Evolutionary conservation across 1,139 yeast genomes (phyloP).

Genomic region (Debaryomyces robertsiae): DNA sequence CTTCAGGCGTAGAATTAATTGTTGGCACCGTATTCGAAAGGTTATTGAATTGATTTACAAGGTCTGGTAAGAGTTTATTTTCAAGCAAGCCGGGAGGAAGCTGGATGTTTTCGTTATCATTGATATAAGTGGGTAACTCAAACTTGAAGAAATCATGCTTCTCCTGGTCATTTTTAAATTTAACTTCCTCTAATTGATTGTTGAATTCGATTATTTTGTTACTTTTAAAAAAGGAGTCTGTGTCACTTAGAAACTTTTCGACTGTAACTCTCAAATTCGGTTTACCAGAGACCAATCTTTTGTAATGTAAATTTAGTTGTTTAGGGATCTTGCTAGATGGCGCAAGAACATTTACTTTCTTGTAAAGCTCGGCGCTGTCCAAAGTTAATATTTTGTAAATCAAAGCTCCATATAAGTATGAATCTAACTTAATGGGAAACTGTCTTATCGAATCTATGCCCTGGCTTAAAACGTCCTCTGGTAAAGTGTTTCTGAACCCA

Average conservation of each 20-base stretch:
- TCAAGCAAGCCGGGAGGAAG: constrained; percentile 66
- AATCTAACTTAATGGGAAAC: constrained; percentile 55
- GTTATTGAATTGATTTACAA: constrained; percentile 41
- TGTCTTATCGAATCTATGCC: constrained; percentile 48
- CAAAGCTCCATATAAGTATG: constrained; percentile 63
- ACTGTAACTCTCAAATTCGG: constrained; percentile 48
- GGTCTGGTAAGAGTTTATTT: constrained; percentile 67
- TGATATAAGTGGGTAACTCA: constrained; percentile 37
- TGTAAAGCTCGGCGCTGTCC: constrained; percentile 14
- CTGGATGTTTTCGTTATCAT: constrained; percentile 21
- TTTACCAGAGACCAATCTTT: constrained; percentile 27
- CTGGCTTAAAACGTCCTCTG: constrained; percentile 44
- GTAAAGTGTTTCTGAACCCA: constrained; percentile 31
- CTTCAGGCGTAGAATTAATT: constrained; percentile 31
- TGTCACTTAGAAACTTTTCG: constrained; percentile 52
- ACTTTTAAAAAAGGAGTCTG: constrained; percentile 42
- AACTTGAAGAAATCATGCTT: constrained; percentile 55
- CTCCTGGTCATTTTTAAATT: constrained; percentile 51
- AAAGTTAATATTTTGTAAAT: constrained; percentile 48
- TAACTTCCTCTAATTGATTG: constrained; percentile 53
- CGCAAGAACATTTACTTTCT: constrained; percentile 3
- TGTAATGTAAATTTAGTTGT: constrained; percentile 18
- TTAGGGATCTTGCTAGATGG: constrained; percentile 15
- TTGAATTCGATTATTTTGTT: constrained; percentile 50
- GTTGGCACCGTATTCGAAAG: constrained; percentile 28